A percentile compares a stretch with the other conserved stretches of the same genome.
phyloP scores from a whole-genome alignment of 179 eudicot genomes.

The Camellia oleifera region DNA sequence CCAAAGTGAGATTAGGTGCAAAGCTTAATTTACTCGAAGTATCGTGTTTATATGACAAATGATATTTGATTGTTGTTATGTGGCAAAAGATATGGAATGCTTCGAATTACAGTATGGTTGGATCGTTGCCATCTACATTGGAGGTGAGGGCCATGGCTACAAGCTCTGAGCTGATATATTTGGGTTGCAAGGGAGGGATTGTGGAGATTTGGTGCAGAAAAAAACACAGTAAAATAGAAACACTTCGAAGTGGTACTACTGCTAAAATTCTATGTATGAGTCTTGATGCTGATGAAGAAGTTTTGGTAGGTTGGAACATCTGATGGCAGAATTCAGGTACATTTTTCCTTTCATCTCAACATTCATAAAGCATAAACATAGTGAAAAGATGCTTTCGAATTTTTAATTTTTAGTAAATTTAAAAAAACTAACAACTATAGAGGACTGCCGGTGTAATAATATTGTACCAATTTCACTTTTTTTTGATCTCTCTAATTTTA shows the following conservation, averaged over 20 bases:
- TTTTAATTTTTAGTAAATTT: no score
- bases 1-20: no score
- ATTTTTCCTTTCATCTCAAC: not conserved
- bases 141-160: conserved; percentile 44
- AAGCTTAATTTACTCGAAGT: not conserved
- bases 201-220: conserved; percentile 55
- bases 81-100: conserved; percentile 42
- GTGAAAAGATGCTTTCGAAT: not conserved
- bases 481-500: no score
- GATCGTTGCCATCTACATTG: conserved; percentile 38
- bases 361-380: not conserved
- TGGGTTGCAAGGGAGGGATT: conserved; percentile 48
- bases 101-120: conserved; percentile 38
- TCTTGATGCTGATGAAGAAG: conserved; percentile 36
- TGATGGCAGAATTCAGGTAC: conserved; percentile 55
- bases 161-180: conserved; percentile 46
- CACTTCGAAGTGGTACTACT: conserved; percentile 32
- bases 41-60: not conserved
- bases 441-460: no score
- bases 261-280: conserved; percentile 39
- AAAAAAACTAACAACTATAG: no score
- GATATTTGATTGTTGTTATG: not conserved
- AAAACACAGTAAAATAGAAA: conserved; percentile 37
- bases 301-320: conserved; percentile 44
- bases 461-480: no score